Percentiles rank a stretch among this genome's conserved stretches.
These are phyloP conservation scores for Phytophthora pseudosyringae DNA, from an alignment of 352 stramenopile species.

Conservation along the genomic window DNA sequence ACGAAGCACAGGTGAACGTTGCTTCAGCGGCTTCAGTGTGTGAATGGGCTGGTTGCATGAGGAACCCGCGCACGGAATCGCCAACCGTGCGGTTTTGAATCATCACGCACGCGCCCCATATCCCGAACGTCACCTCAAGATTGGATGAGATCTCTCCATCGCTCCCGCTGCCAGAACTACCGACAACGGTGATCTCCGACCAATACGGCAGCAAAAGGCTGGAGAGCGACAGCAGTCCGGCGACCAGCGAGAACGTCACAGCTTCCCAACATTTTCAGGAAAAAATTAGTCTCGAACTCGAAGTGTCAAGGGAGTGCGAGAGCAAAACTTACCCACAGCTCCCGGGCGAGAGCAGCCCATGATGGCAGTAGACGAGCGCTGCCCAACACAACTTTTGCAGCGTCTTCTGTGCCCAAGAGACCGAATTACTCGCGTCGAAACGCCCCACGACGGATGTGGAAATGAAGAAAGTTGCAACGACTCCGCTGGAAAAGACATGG, in stretches of 20 bases:
- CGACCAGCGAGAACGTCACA: slow-evolving; percentile 39
- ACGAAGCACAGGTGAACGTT: slow-evolving; percentile 52
- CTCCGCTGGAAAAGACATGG: slow-evolving; percentile 16
- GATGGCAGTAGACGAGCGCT: neutral
- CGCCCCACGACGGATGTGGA: slow-evolving; percentile 18
- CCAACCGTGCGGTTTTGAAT: slow-evolving; percentile 36
- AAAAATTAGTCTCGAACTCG: neutral
- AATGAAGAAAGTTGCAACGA: slow-evolving; percentile 11
- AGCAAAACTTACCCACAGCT: slow-evolving; percentile 39
- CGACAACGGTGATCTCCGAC: slow-evolving; percentile 44
- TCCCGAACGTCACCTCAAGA: slow-evolving; percentile 54
- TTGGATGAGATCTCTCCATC: slow-evolving; percentile 22
- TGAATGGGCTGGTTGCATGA: slow-evolving; percentile 20
- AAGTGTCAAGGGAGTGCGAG: neutral
- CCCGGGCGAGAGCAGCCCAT: slow-evolving; percentile 65
- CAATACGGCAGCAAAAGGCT: slow-evolving; percentile 65
- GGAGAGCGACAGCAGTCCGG: slow-evolving; percentile 40
- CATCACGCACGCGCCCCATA: slow-evolving; percentile 66
- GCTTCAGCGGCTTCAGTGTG: slow-evolving; percentile 17
- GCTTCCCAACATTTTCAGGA: slow-evolving; percentile 33
- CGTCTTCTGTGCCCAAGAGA: slow-evolving; percentile 9
- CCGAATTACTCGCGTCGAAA: slow-evolving; percentile 32
- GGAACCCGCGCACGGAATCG: slow-evolving; percentile 25
- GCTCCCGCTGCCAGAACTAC: slow-evolving; percentile 3
- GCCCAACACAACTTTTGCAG: neutral